Conservation (phyloP, 2,329 filamentous ascomycete genomes). For the Tolypocladium capitatum region DNA sequence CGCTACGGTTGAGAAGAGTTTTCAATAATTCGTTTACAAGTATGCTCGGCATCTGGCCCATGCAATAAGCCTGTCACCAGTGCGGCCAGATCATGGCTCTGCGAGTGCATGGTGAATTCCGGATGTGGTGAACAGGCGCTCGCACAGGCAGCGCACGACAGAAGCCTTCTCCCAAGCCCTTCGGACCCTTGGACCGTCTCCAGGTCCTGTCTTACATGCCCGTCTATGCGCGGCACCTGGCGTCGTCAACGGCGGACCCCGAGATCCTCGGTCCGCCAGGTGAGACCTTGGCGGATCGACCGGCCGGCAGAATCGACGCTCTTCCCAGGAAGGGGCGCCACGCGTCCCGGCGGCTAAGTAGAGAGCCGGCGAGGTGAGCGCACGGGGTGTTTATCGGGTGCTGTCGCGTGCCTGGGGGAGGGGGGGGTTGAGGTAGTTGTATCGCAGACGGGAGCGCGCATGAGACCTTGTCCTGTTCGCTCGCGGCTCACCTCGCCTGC, state of each 20-base stretch:
- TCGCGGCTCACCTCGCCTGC: not conserved
- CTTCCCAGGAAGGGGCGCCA: not conserved
- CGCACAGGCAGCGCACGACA: not conserved
- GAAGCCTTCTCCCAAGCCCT: not conserved
- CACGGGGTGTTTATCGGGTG: not conserved
- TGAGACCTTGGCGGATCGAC: not conserved
- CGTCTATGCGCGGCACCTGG: not conserved
- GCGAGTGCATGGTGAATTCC: no score
- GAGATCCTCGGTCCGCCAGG: not conserved
- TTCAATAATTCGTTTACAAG: not conserved
- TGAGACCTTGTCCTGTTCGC: not conserved
- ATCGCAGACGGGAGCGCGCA: conserved; percentile 3
- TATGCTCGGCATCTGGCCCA: no score
- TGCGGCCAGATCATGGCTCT: not conserved
- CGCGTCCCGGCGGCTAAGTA: not conserved
- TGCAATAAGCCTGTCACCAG: not conserved
- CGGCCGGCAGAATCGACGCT: not conserved
- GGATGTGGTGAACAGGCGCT: not conserved
- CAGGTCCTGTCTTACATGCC: not conserved
- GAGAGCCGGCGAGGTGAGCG: not conserved
- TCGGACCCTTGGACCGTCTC: not conserved
- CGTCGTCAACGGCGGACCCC: not conserved
- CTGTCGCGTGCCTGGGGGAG: not conserved
- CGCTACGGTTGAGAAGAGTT: not conserved
- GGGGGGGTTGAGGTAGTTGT: no score